Evolutionary conservation across 805 yeast species (phyloP).

Genomic region (Lipomyces oligophaga): DNA sequence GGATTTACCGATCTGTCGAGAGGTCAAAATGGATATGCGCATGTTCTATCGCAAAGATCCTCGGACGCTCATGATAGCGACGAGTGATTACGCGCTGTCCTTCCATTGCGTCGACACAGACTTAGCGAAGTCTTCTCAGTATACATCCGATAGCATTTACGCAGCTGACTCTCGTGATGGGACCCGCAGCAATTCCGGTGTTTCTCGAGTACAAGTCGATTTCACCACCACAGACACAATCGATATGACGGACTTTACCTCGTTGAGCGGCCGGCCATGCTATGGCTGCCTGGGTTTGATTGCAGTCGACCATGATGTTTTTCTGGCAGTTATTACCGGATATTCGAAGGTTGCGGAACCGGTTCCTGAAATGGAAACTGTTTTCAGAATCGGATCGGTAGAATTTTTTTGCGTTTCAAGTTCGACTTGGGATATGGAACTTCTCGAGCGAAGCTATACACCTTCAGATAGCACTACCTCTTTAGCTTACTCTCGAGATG

Average conservation of each 20-base stretch:
- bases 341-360: conserved; percentile 79
- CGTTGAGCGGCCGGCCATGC: conserved; percentile 43
- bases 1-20: too few species aligned
- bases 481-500: conserved; percentile 21
- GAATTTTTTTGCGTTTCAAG: conserved; percentile 77
- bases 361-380: conserved; percentile 62
- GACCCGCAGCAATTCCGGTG: background rate
- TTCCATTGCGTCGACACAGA: conserved; percentile 39
- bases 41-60: conserved; percentile 62
- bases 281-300: conserved; percentile 72
- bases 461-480: conserved; percentile 23
- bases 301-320: conserved; percentile 61
- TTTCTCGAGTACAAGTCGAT: conserved; percentile 43
- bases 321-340: conserved; percentile 74
- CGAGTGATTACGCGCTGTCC: conserved; percentile 56
- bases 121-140: background rate
- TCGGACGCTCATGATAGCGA: conserved; percentile 63
- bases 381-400: conserved; percentile 75
- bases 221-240: conserved; percentile 41
- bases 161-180: too few species aligned
- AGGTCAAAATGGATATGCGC: conserved; percentile 45
- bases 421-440: conserved; percentile 75
- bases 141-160: background rate
- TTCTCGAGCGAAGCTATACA: conserved; percentile 45
- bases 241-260: conserved; percentile 40